Base-by-base conservation (phyloP, 345 rosid species). In the Brassica rapa region DNA sequence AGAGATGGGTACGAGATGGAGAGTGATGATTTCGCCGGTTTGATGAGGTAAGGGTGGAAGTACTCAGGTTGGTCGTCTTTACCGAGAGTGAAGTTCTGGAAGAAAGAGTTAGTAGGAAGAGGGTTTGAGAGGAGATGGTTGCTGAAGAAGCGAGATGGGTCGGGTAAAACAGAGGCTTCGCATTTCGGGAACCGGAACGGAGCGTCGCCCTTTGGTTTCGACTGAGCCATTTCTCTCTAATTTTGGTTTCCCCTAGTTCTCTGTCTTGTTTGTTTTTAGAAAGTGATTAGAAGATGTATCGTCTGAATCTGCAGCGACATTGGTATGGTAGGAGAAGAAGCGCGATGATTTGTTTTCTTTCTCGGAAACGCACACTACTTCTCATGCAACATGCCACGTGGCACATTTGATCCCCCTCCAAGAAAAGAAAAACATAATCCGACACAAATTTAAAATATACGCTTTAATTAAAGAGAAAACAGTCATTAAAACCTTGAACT, bases 11-110 rank as follows among this genome's bases (percentile, higher is more conserved):
- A 92, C 27, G 84, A 89, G 83, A 92, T 62, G 4, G 97, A 86
- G 81, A 94, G 77, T 29, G 97, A 88, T 14, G 89, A 86, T 4
- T 6, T 23, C 0, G 89, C 83, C 0, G 92, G 88, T 82, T 94
- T 90, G 72, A 94, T 41, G 72, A 92, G 89, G 82, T 94, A 94
- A 0, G 98, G 98, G 24, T 94, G 97, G 77, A 94, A 87, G 77
- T 92, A 92, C 75, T 94, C 97, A 4, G 90, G 86, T 37, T 90
- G 89, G 70, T 89, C 89, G 53, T 95, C 97, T 27, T 83, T 86
- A n/a, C 88, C 85, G 37, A 94, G 92, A 70, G 95, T 82, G 74
- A 89, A 92, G 82, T 94, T 94, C 51, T 94, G 97, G 85, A 94
- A 94, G 85, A 91, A 92, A 32, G 92, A 91, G 62, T 88, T 90